Base-by-base conservation (phyloP, 2,329 filamentous ascomycete genomes). In the Teratosphaeriaceae sp. region DNA sequence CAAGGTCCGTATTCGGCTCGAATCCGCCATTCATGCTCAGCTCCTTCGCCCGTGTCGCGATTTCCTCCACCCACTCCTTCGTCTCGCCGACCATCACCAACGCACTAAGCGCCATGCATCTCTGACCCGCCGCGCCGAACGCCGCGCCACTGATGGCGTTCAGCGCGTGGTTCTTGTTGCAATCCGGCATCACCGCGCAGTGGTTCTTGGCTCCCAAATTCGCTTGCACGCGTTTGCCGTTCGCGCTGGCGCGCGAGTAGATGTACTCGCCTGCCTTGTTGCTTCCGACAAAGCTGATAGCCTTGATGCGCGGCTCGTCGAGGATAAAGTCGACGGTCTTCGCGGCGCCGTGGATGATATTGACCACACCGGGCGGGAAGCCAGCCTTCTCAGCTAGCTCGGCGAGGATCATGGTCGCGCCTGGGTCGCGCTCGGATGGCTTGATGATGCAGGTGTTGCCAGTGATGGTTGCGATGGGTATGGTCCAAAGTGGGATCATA, bases 401-500 rank as follows among this genome's bases (percentile, higher is more conserved):
- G 12, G 84, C 85, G 23, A 92, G 74, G 59, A 92, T 90, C 83
- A 92, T 88, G 58, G 82, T 80, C 8, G 85, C 85, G 47, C 86
- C 86, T 7, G 86, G 86, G 58, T 90, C 86, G 45, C 86, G 80
- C 71, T 94, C 86, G 1, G 86, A 90, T 8, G 86, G 86, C 75
- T 94, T 94, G 55, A 94, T 73, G 54, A 94, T 79, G 45, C 88
- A 72, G 12, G 85, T 89, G 72, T 94, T 94, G 40, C 86, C 86
- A 15, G 84, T 88, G 21, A 89, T 78, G 33, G 85, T 86, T 36
- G 86, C 86, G 55, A 92, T 85, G 29, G 86, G 87, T 49, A 94
- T 88, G 48, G 79, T 88, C 86, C 86, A 94, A n/a, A 94, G 75
- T 3, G 86, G 87, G 64, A 94, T 92, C 86, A 94, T 94, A 56